A percentile compares a stretch with the other conserved stretches of the same genome.
Conservation (phyloP, 306 rosid species). For the Elaeagnus macrophylla region DNA sequence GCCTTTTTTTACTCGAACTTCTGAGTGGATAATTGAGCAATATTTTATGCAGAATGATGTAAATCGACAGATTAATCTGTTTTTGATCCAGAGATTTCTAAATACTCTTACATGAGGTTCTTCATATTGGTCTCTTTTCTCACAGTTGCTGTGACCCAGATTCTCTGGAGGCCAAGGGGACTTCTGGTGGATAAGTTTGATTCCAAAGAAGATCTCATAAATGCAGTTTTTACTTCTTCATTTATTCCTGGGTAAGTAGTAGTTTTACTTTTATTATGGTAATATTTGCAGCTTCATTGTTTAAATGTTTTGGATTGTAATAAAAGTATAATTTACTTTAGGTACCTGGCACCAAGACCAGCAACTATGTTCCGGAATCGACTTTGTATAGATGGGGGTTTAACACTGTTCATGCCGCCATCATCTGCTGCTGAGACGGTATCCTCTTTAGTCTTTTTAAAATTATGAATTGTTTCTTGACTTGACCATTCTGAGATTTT, state of each 20-base stretch:
- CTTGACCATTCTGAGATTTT: not conserved
- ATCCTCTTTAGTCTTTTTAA: constrained; percentile 12
- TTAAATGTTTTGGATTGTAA: not conserved
- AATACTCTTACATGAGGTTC: constrained; percentile 1
- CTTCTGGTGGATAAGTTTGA: constrained; percentile 86
- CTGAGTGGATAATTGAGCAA: too few species aligned
- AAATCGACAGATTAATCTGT: not conserved
- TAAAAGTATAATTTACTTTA: constrained; percentile 23
- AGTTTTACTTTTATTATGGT: constrained; percentile 14
- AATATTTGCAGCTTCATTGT: constrained; percentile 14
- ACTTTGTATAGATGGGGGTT: constrained; percentile 89
- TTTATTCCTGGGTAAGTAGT: constrained; percentile 92
- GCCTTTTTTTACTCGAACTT: too few species aligned
- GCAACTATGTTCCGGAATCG: constrained; percentile 74
- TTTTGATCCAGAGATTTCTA: not conserved
- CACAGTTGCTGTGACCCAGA: constrained; percentile 90
- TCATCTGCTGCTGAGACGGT: constrained; percentile 90
- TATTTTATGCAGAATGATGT: too few species aligned
- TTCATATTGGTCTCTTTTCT: constrained; percentile 14
- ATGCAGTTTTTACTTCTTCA: constrained; percentile 94
- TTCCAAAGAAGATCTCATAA: constrained; percentile 94
- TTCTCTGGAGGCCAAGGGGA: constrained; percentile 90
- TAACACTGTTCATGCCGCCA: constrained; percentile 94
- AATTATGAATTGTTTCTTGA: not conserved
- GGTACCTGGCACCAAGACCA: constrained; percentile 92